Base-by-base conservation (phyloP, 139 green algal species). In the Picochlorum costavermella region DNA sequence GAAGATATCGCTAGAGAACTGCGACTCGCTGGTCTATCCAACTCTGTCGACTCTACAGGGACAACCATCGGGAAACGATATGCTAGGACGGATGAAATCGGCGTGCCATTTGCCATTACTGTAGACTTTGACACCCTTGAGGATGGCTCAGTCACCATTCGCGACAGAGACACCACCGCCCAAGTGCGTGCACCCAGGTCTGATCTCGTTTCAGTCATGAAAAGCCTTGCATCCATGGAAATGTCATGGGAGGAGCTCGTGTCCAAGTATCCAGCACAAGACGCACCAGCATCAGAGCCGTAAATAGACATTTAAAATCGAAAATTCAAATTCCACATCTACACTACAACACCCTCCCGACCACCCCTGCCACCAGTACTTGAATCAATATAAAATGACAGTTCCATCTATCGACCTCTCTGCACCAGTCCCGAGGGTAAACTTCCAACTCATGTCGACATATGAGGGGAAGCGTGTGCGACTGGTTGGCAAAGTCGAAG, bases 51-150 rank as follows among this genome's bases (percentile, higher is more conserved):
- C 77, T 94, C 84, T 3, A 97, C 92, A 5, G 80, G 81, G 60
- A 84, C 74, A 55, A 87, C 82, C 40, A 93, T 97, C 61, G 92
- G 92, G 64, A 95, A 94, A 82, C 77, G 86, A 51, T 80, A 81
- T 40, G 66, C 75, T 16, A 70, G 75, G 13, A 79, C 75, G 3
- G 75, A 81, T 36, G 75, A 79, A 58, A 64, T 81, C 13, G 75
- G 71, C 30, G 63, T 81, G 29, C 94, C 94, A 0, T 99, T 95
- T 73, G 94, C 89, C 2, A 70, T 99, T 53, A 99, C 94, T 3
- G 85, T 98, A 0, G 92, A 98, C 79, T 88, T 81, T 67, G 44
- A 83, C 14, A 90, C 86, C 1, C 43, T 95, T 17, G 58, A 75
- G 12, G 75, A 96, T 57, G 67, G 60, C 61, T 95, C 86, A 2